Conservation (phyloP, 371 early-diverging fungal genomes). For the Mucor lusitanicus region DNA sequence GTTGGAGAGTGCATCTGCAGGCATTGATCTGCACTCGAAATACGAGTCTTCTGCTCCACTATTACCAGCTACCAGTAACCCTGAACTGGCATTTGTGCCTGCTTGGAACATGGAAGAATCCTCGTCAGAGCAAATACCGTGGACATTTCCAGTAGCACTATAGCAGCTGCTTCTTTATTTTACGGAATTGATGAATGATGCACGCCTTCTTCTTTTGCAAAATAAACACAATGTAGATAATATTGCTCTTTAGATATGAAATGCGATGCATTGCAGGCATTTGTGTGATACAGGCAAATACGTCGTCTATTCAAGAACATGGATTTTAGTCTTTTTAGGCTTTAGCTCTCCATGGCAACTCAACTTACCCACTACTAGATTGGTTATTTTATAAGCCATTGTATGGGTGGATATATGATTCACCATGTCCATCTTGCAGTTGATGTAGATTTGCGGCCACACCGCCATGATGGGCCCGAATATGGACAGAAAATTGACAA, state of each 20-base stretch:
- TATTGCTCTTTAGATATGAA: conserved; percentile 89
- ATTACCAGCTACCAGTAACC: not conserved
- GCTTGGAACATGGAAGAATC: not conserved
- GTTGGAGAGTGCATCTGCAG: not conserved
- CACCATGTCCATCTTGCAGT: conserved; percentile 85
- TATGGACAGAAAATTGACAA: conserved; percentile 85
- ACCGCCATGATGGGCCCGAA: conserved; percentile 87
- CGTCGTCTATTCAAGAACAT: conserved; percentile 67
- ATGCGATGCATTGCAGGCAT: conserved; percentile 92
- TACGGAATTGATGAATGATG: not conserved
- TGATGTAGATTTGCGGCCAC: conserved; percentile 94
- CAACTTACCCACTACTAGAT: conserved; percentile 76
- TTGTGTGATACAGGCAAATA: conserved; percentile 93
- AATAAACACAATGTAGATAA: conserved; percentile 84
- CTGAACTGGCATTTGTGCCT: not conserved
- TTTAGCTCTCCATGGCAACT: not conserved
- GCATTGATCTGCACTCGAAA: not conserved
- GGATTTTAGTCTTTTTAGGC: not conserved
- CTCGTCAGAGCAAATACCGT: conserved; percentile 2
- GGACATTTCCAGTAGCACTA: conserved; percentile 1
- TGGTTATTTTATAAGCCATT: conserved; percentile 92
- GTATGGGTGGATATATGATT: conserved; percentile 91
- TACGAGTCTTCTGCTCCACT: not conserved
- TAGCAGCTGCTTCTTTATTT: not conserved
- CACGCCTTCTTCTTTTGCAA: conserved; percentile 59